phyloP scores from a whole-genome alignment of 169 alveolate species.

The Plasmodium gonderi region DNA sequence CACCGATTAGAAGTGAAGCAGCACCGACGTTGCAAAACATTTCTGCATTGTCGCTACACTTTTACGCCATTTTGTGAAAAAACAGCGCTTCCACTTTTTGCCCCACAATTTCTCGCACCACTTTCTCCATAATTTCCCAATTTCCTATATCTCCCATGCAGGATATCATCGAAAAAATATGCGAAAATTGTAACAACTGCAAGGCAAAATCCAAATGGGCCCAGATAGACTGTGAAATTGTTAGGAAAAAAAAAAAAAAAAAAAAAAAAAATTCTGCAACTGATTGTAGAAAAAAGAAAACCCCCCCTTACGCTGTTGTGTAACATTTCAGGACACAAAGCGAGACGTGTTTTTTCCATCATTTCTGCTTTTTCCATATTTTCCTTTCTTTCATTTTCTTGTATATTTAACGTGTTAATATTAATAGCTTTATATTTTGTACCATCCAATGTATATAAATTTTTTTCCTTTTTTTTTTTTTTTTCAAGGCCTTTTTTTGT shows the following conservation, averaged over 20 bases:
- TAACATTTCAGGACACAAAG: neutral
- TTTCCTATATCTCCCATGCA: neutral
- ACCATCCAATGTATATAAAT: neutral
- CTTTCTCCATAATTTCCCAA: neutral
- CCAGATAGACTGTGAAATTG: constrained; percentile 75
- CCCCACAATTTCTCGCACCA: neutral
- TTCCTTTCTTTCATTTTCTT: too few species aligned
- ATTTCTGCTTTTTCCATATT: too few species aligned
- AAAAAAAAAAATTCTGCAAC: too few species aligned
- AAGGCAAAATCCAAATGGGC: constrained; percentile 60
- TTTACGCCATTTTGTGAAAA: neutral
- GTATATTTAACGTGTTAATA: too few species aligned
- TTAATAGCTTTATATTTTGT: neutral
- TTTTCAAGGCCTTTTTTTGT: constrained; percentile 62
- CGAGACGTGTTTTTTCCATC: neutral
- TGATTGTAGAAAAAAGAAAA: neutral
- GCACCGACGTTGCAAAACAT: neutral
- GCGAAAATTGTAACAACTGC: constrained; percentile 64
- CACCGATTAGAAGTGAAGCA: neutral
- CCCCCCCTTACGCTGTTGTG: neutral
- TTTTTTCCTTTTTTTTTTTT: constrained; percentile 1
- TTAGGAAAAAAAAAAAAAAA: neutral
- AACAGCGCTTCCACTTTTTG: neutral
- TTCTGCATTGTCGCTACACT: neutral
- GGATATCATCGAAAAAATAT: constrained; percentile 56